Conservation (phyloP, 805 yeast genomes). For the Metschnikowia amazonensis region DNA sequence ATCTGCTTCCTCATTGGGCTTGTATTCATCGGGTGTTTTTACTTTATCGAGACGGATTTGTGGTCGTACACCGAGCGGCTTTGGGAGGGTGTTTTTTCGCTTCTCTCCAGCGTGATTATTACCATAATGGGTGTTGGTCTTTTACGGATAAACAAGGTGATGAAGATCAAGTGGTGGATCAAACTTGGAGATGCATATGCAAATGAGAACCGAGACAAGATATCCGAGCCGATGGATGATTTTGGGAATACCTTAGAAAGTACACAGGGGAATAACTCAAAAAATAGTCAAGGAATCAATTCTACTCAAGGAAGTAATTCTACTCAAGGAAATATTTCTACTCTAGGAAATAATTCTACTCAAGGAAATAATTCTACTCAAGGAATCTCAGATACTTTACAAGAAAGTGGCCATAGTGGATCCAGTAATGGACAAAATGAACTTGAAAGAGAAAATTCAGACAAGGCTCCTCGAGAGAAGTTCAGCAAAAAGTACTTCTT, state of each 20-base stretch:
- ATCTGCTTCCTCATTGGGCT: constrained; percentile 73
- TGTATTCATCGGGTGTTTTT: constrained; percentile 64
- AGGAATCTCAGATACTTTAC: too few species aligned
- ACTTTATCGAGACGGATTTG: constrained; percentile 72
- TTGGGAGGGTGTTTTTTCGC: constrained; percentile 83
- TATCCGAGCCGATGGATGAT: too few species aligned
- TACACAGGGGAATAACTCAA: too few species aligned
- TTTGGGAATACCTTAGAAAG: too few species aligned
- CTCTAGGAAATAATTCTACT: too few species aligned
- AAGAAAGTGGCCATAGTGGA: too few species aligned
- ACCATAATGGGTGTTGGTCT: constrained; percentile 85
- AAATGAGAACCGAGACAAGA: constrained; percentile 12
- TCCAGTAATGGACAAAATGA: too few species aligned
- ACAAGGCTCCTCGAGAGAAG: too few species aligned
- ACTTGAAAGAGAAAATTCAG: not conserved
- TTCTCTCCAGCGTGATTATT: constrained; percentile 73
- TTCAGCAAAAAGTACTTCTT: constrained; percentile 24
- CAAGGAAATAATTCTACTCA: too few species aligned
- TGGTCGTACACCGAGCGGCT: constrained; percentile 87
- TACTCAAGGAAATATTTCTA: too few species aligned
- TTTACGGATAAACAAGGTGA: constrained; percentile 66
- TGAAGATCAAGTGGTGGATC: constrained; percentile 75
- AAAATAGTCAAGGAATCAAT: too few species aligned
- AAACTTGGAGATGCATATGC: constrained; percentile 41
- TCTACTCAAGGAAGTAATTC: too few species aligned